A percentile compares a stretch with the other conserved stretches of the same genome.
phyloP scores from a whole-genome alignment of 1,284 basidiomycete species.

The Ganoderma lucidum region DNA sequence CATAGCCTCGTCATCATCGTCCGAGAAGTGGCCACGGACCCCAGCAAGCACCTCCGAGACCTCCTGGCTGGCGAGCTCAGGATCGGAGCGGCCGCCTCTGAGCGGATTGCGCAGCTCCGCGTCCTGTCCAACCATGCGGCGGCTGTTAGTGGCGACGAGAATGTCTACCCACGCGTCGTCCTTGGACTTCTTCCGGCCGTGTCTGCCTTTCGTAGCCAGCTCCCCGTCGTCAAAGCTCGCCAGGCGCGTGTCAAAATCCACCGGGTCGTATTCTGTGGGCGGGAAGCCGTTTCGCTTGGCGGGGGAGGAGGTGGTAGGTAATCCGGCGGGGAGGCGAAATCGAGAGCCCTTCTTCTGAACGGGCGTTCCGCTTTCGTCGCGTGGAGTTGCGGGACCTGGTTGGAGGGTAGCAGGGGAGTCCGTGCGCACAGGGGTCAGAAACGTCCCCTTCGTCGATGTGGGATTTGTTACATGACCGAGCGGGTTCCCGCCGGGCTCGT shows the following conservation, averaged over 20 bases:
- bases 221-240: constrained; percentile 74
- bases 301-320: constrained; percentile 57
- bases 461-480: constrained; percentile 21
- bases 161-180: constrained; percentile 88
- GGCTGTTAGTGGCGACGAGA: constrained; percentile 70
- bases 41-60: constrained; percentile 74
- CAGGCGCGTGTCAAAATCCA: constrained; percentile 79
- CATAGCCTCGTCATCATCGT: constrained; percentile 52
- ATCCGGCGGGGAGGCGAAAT: constrained; percentile 61
- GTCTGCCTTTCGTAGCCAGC: constrained; percentile 47
- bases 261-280: constrained; percentile 72
- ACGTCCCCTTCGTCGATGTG: constrained; percentile 21
- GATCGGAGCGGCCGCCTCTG: constrained; percentile 59
- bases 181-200: constrained; percentile 62
- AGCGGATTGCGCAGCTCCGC: constrained; percentile 48
- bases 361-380: constrained; percentile 30
- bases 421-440: constrained; percentile 28
- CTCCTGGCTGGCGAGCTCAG: constrained; percentile 76
- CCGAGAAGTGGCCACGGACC: constrained; percentile 62
- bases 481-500: constrained; percentile 23
- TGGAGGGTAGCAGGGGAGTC: constrained; percentile 20
- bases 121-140: constrained; percentile 70
- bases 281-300: constrained; percentile 54
- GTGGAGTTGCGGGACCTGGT: constrained; percentile 11
- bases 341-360: constrained; percentile 46